Base-by-base conservation (phyloP, 1,284 basidiomycete species). In the Sporisorium graminicola region DNA sequence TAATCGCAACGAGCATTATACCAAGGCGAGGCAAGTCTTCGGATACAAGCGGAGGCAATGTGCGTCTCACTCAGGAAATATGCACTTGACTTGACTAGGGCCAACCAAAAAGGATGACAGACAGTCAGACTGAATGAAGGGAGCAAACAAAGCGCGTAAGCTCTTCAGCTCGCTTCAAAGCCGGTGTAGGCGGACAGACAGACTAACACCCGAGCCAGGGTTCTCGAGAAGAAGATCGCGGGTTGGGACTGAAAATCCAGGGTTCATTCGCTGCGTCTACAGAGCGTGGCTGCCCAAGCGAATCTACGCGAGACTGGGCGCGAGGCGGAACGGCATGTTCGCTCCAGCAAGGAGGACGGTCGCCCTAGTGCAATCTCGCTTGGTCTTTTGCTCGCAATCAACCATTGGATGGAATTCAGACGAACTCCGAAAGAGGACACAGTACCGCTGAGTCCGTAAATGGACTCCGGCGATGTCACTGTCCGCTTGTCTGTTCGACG, bases 201-300 rank as follows among this genome's bases (percentile, higher is more conserved):
- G 44, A 16, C 37, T 27, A 14, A 47, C 46, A 47, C 26, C 24
- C 49, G 29, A 42, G 40, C 49, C 47, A 65, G 63, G 63, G 63
- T 65, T 65, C 35, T 58, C 51, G 35, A 26, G 63, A 65, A 65
- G 63, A 58, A 44, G 49, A 47, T 18, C 33, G 33, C 7, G 46
- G 7, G 22, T 12, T 13, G 22, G 9, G 44, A 26, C 22, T 33
- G 24, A 20, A 29, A 26, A 52, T 47, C 56, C 57, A 58, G 49
- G 29, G 44, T 58, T 35, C 47, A 29, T 49, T 26, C 22, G 16
- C 5, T 13, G 16, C 8, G n/a, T n/a, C n/a, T n/a, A n/a, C n/a
- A n/a, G n/a, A n/a, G n/a, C 44, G 26, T 47, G 44, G 44, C 26
- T 31, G 24, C 13, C 42, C 22, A 46, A 26, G 44, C 44, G 26